A percentile compares a stretch with the other conserved stretches of the same genome.
These are phyloP conservation scores for Psilocybe cyanescens DNA, from an alignment of 768 basidiomycete genomes.

Conservation along the genomic window DNA sequence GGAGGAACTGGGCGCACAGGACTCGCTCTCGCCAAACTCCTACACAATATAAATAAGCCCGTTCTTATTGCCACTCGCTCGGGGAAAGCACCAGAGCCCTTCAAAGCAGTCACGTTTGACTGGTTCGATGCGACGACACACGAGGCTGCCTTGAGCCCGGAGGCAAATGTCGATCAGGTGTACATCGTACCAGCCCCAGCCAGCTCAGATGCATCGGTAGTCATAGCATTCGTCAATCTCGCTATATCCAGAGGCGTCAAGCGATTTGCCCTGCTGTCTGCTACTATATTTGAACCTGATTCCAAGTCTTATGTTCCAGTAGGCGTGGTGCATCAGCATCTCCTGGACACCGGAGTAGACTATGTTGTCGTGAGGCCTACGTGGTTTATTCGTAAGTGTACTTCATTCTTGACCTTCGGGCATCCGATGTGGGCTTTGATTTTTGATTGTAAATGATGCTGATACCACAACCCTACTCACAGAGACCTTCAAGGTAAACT, in stretches of 20 bases:
- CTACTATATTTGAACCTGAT: constrained; percentile 12
- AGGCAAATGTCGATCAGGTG: constrained; percentile 21
- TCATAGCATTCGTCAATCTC: constrained; percentile 31
- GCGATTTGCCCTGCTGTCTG: constrained; percentile 32
- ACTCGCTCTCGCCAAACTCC: constrained; percentile 24
- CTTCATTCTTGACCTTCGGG: background rate
- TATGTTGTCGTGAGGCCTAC: background rate
- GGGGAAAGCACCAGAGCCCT: constrained; percentile 26
- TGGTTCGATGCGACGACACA: constrained; percentile 28
- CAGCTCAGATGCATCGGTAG: constrained; percentile 10
- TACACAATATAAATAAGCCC: constrained; percentile 22
- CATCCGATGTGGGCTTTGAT: background rate
- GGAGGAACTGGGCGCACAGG: constrained; percentile 36
- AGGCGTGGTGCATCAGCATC: background rate
- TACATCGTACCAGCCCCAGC: constrained; percentile 22
- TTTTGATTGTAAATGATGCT: background rate
- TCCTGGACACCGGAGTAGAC: background rate
- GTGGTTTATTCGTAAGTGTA: background rate
- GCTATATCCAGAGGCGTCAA: constrained; percentile 31
- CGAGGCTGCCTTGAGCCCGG: constrained; percentile 27
- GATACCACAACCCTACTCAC: background rate
- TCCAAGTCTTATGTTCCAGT: background rate
- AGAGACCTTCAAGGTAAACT: background rate
- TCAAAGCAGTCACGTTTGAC: constrained; percentile 31
- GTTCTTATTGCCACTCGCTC: constrained; percentile 29